Percentiles rank a stretch among this genome's conserved stretches.
phyloP scores from a whole-genome alignment of 345 rosid genomes.

The Jatropha curcas region DNA sequence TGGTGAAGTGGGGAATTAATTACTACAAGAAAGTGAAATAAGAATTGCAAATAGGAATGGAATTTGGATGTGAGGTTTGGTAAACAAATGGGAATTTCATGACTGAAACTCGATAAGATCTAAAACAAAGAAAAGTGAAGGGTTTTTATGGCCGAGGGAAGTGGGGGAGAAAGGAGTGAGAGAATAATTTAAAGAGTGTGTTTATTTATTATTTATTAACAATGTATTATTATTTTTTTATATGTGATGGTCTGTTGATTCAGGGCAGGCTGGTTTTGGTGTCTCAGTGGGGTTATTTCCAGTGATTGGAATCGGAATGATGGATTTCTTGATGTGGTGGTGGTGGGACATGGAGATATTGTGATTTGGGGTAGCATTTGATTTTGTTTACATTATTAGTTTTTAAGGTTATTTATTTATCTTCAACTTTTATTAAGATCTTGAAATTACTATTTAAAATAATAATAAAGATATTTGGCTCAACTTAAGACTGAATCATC shows the following conservation, averaged over 20 bases:
- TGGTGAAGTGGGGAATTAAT: background rate
- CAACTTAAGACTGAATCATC: too few species aligned
- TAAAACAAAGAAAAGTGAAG: background rate
- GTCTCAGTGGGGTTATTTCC: background rate
- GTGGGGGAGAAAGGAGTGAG: background rate
- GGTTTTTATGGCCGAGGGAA: background rate
- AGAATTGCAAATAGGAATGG: conserved; percentile 12
- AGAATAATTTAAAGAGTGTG: too few species aligned
- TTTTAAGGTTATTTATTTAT: too few species aligned
- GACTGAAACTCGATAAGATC: conserved; percentile 11
- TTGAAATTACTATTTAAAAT: too few species aligned
- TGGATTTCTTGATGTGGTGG: too few species aligned
- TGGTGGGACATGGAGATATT: background rate
- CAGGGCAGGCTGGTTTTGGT: background rate
- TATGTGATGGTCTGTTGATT: background rate
- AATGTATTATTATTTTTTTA: background rate
- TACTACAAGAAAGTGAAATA: conserved; percentile 27
- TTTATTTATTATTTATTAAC: too few species aligned
- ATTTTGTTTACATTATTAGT: too few species aligned
- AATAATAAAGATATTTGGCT: too few species aligned
- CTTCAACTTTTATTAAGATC: too few species aligned
- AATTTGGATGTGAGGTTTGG: conserved; percentile 3
- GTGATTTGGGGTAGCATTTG: background rate
- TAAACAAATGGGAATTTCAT: conserved; percentile 24
- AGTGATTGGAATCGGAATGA: background rate